Base-by-base conservation (phyloP, 2,329 filamentous ascomycete species). In the Magnaporthiopsis poae region DNA sequence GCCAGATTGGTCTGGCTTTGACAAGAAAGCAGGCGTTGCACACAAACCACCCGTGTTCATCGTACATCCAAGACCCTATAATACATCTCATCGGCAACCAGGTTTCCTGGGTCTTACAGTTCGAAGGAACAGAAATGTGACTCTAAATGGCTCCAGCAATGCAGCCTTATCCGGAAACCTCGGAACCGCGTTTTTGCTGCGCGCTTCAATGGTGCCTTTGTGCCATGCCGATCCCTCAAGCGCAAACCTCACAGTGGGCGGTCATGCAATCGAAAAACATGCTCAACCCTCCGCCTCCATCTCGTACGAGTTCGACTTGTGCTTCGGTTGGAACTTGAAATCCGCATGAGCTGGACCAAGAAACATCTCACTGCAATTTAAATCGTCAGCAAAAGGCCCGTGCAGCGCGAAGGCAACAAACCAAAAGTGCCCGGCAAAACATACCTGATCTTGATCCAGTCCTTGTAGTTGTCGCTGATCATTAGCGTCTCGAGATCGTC, bases 401-500 rank as follows among this genome's bases (percentile, higher is more conserved):
- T 71, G 69, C 18, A 13, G 46, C 21, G n/a, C 18, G 15, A 2
- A 68, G 39, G 11, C 15, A 13, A 63, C 18, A 8, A 56, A n/a
- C 5, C 15, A 60, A 60, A 21, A 21, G 9, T 25, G 46, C 5
- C n/a, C 2, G 27, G 27, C 61, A 46, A 21, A 82, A 82, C 87
- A 76, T 85, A 95, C 92, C 89, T 96, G 73, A 99, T 96, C 81
- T 96, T 98, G 76, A 99, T 92, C 95, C 95, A 99, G 77, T 99
- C 95, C 79, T 89, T 90, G 80, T 96, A 97, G 78, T 98, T 92
- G 69, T 87, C 86, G 78, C 92, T 97, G 18, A 88, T 89, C 79
- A 99, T 83, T 70, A 99, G 80, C n/a, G 91, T 96, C 84, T 99
- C 95, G 74, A 99, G 78, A 66, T 99, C 95, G 77, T 95, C 89